Percentiles rank a stretch among this genome's conserved stretches.
phyloP scores from a whole-genome alignment of 306 rosid genomes.

The Mucuna pruriens region DNA sequence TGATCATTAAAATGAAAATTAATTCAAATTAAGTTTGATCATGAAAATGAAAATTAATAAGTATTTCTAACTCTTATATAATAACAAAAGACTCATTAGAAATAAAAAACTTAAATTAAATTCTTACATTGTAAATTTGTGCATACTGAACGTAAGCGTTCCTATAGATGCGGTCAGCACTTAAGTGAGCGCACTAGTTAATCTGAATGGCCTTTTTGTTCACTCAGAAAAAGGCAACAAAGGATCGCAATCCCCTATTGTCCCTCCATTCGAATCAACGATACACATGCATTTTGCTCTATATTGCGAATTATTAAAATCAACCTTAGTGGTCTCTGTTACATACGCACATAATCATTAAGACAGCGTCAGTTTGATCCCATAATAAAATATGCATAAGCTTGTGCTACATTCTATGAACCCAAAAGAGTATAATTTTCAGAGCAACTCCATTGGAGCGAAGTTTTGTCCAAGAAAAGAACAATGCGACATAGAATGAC shows the following conservation, averaged over 20 bases:
- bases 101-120: too few relatives aligned
- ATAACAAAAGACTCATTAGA: too few relatives aligned
- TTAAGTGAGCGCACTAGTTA: slow-evolving; percentile 45
- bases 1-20: too few relatives aligned
- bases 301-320: not conserved
- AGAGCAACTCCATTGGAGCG: slow-evolving; percentile 25
- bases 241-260: not conserved
- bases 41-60: too few relatives aligned
- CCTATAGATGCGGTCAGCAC: slow-evolving; percentile 28
- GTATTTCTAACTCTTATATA: too few relatives aligned
- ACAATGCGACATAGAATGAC: slow-evolving; percentile 28
- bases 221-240: not conserved
- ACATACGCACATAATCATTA: slow-evolving; percentile 40
- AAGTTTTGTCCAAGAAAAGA: slow-evolving; percentile 13
- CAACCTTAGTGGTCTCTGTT: slow-evolving; percentile 38
- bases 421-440: slow-evolving; percentile 25
- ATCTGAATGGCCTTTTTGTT: slow-evolving; percentile 19
- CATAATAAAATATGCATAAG: not conserved
- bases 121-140: too few relatives aligned
- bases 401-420: slow-evolving; percentile 44
- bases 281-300: not conserved
- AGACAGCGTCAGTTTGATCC: slow-evolving; percentile 11
- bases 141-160: not conserved
- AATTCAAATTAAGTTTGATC: too few relatives aligned
- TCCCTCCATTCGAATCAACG: slow-evolving; percentile 30